A percentile compares a stretch with the other conserved stretches of the same genome.
phyloP scores from a whole-genome alignment of 257 asterid species.

The Handroanthus guayacan region DNA sequence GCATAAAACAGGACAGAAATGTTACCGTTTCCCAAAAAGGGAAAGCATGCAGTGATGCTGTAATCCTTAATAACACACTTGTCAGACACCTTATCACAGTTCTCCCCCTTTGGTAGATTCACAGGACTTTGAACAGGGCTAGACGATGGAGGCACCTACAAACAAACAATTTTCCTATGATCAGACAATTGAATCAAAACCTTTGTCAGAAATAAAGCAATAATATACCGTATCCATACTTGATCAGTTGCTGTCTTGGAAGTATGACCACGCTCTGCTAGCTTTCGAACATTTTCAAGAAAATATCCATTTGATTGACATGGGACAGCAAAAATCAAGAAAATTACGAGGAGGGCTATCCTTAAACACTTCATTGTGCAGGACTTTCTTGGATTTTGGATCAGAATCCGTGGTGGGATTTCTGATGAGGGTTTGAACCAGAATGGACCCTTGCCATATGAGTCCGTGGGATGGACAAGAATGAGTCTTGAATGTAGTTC shows the following conservation, averaged over 20 bases:
- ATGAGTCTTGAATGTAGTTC: neutral
- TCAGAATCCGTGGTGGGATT: conserved; percentile 21
- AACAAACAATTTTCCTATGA: conserved; percentile 18
- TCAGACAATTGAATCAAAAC: conserved; percentile 11
- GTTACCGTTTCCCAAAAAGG: conserved; percentile 47
- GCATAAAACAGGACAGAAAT: neutral
- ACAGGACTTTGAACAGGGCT: conserved; percentile 34
- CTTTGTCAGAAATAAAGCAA: neutral
- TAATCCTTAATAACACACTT: conserved; percentile 53
- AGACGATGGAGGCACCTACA: conserved; percentile 43
- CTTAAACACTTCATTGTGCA: conserved; percentile 30
- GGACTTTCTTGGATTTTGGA: conserved; percentile 2
- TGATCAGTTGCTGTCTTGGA: conserved; percentile 4
- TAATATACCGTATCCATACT: conserved; percentile 6
- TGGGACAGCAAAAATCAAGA: conserved; percentile 30
- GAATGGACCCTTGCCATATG: conserved; percentile 22
- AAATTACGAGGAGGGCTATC: conserved; percentile 23
- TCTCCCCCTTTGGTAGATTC: conserved; percentile 18
- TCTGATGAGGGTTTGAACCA: conserved; percentile 35
- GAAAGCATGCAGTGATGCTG: conserved; percentile 60
- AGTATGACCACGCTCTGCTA: conserved; percentile 21
- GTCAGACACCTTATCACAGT: conserved; percentile 41
- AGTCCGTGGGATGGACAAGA: conserved; percentile 15
- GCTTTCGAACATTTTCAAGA: conserved; percentile 25
- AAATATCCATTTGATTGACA: conserved; percentile 38